Evolutionary conservation across 148 eudicot species (phyloP).

Genomic region (Camellia sinensis): DNA sequence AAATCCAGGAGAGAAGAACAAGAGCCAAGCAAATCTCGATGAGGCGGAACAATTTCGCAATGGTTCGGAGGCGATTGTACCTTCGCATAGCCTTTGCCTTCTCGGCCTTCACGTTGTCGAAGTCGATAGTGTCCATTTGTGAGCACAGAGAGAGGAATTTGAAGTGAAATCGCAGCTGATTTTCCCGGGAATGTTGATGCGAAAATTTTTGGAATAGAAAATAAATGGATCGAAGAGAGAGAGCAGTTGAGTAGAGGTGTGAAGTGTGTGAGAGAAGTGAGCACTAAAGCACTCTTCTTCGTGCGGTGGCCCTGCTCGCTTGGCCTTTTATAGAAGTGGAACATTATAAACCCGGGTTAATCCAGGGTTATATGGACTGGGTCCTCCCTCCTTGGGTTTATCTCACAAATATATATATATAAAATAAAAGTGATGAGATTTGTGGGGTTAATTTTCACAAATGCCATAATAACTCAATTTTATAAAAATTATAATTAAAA

Average conservation of each 20-base stretch:
- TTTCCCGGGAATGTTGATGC: not conserved
- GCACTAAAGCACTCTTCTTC: too few relatives aligned
- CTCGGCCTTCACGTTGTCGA: conserved; percentile 27
- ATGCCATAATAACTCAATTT: too few relatives aligned
- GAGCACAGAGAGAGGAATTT: not conserved
- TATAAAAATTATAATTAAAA: too few relatives aligned
- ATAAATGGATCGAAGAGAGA: not conserved
- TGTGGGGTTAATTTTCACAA: too few relatives aligned
- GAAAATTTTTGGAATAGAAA: not conserved
- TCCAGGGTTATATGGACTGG: too few relatives aligned
- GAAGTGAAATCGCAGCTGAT: not conserved
- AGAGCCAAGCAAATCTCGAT: conserved; percentile 40
- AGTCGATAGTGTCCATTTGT: conserved; percentile 26
- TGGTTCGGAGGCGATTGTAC: conserved; percentile 32
- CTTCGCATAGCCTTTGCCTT: conserved; percentile 31
- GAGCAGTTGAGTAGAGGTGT: not conserved
- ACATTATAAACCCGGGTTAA: too few relatives aligned
- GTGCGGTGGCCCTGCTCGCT: too few relatives aligned
- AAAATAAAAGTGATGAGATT: too few relatives aligned
- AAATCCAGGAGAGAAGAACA: conserved; percentile 49
- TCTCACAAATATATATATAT: too few relatives aligned
- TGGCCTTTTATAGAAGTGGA: too few relatives aligned
- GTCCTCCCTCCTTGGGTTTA: too few relatives aligned
- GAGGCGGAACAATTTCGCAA: conserved; percentile 55
- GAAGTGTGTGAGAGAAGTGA: not conserved